A percentile compares a stretch with the other conserved stretches of the same genome.
Conservation (phyloP, 208 protist genomes). For the Leishmania braziliensis region DNA sequence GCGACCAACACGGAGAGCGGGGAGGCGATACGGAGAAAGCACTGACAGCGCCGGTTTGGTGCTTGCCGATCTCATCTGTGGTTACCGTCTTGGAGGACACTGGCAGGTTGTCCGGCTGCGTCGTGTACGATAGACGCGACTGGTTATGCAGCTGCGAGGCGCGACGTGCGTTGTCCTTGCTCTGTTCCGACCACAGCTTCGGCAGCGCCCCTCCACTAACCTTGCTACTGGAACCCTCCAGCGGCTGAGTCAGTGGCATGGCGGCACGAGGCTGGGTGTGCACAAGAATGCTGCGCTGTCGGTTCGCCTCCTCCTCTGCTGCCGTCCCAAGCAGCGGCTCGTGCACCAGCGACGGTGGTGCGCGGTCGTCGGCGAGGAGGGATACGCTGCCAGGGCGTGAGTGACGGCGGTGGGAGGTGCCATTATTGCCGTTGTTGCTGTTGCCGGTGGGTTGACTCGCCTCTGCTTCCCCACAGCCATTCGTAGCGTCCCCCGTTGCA, state of each 20-base stretch:
- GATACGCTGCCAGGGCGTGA: slow-evolving; percentile 17
- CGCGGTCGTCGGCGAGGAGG: slow-evolving; percentile 25
- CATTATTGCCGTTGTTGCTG: slow-evolving; percentile 8
- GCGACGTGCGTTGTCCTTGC: slow-evolving; percentile 34
- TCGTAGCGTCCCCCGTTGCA: background rate
- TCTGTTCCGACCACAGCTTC: slow-evolving; percentile 34
- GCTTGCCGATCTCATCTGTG: background rate
- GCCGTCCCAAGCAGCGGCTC: slow-evolving; percentile 31
- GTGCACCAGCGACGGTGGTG: slow-evolving; percentile 27
- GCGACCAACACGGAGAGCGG: background rate
- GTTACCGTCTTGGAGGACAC: background rate
- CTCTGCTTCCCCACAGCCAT: background rate
- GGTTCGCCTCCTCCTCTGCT: slow-evolving; percentile 24
- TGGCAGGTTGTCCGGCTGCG: background rate
- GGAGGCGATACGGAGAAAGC: background rate
- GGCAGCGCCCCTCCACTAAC: background rate
- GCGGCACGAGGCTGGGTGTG: background rate
- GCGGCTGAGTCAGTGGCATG: background rate
- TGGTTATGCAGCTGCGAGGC: slow-evolving; percentile 29
- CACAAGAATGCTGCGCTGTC: slow-evolving; percentile 34
- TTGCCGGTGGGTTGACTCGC: background rate
- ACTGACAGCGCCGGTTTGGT: background rate
- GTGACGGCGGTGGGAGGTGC: slow-evolving; percentile 14
- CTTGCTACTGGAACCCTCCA: background rate
- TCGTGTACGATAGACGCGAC: slow-evolving; percentile 21